phyloP scores from a whole-genome alignment of 805 yeast genomes.

The Myxozyma neotropica region DNA sequence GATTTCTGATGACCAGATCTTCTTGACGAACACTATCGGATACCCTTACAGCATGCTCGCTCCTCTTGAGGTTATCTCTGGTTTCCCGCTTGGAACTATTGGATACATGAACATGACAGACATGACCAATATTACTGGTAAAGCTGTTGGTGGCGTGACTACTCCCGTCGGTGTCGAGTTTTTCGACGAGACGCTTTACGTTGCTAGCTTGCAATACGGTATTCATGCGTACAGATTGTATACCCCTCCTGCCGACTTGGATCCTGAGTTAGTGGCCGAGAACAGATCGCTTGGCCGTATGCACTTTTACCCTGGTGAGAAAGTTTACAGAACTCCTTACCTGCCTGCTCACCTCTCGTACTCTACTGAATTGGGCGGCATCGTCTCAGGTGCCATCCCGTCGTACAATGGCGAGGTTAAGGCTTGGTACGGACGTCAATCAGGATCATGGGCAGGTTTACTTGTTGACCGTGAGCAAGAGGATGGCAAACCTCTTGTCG shows the following conservation, averaged over 20 bases:
- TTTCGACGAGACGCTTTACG: constrained; percentile 23
- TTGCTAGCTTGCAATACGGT: constrained; percentile 28
- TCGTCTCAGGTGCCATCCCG: constrained; percentile 21
- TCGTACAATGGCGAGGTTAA: constrained; percentile 25
- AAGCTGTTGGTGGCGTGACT: constrained; percentile 26
- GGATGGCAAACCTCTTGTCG: constrained; percentile 25
- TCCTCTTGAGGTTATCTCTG: constrained; percentile 23
- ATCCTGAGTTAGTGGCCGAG: constrained; percentile 24
- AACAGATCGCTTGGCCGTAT: constrained; percentile 27
- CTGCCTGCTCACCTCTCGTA: constrained; percentile 28
- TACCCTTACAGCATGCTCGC: constrained; percentile 24
- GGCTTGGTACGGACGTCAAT: constrained; percentile 27
- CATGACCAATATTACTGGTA: constrained; percentile 31
- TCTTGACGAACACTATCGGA: constrained; percentile 29
- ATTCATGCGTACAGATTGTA: constrained; percentile 27
- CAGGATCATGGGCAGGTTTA: constrained; percentile 32
- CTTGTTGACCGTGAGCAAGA: constrained; percentile 22
- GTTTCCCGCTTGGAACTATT: constrained; percentile 29
- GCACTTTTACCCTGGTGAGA: constrained; percentile 34
- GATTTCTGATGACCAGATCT: constrained; percentile 27
- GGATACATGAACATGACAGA: constrained; percentile 33
- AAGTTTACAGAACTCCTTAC: constrained; percentile 29
- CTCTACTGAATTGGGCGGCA: constrained; percentile 29
- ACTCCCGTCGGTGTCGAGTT: constrained; percentile 33
- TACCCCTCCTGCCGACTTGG: constrained; percentile 28